Conservation (phyloP, 108 stramenopile genomes). For the Hondaea fermentalgiana region DNA sequence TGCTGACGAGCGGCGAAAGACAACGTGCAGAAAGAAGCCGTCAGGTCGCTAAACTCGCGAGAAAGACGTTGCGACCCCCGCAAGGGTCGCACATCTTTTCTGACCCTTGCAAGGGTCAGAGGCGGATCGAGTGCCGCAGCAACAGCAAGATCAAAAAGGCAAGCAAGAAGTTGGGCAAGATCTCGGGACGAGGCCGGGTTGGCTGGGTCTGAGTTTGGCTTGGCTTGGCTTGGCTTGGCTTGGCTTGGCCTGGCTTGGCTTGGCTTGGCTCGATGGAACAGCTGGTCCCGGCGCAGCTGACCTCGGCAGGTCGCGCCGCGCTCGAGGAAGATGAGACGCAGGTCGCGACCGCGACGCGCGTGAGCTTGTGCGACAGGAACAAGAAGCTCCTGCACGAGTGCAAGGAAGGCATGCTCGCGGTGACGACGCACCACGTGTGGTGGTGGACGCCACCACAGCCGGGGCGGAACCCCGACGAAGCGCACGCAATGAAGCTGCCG, state of each 20-base stretch:
- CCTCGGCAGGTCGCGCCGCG: neutral
- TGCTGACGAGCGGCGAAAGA: no score
- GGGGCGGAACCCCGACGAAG: neutral
- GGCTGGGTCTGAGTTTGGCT: no score
- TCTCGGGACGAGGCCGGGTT: no score
- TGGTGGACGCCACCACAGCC: neutral
- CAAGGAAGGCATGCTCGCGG: neutral
- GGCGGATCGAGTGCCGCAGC: no score
- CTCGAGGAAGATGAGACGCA: slow-evolving; percentile 6
- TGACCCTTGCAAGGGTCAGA: no score
- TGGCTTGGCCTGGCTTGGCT: neutral
- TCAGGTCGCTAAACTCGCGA: no score
- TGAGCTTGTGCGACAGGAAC: neutral
- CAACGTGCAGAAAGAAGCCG: no score
- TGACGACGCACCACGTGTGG: slow-evolving; percentile 11
- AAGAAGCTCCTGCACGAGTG: neutral
- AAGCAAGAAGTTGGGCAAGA: no score
- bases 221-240: no score
- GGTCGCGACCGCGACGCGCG: neutral
- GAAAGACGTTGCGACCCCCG: no score
- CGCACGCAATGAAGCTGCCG: neutral
- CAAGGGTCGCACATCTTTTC: no score
- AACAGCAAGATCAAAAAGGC: no score
- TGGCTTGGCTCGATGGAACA: neutral
- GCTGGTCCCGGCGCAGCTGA: neutral